A percentile compares a stretch with the other conserved stretches of the same genome.
These are phyloP conservation scores for Aspergillus amoenus DNA, from an alignment of 2,329 filamentous ascomycete species.

Conservation along the genomic window DNA sequence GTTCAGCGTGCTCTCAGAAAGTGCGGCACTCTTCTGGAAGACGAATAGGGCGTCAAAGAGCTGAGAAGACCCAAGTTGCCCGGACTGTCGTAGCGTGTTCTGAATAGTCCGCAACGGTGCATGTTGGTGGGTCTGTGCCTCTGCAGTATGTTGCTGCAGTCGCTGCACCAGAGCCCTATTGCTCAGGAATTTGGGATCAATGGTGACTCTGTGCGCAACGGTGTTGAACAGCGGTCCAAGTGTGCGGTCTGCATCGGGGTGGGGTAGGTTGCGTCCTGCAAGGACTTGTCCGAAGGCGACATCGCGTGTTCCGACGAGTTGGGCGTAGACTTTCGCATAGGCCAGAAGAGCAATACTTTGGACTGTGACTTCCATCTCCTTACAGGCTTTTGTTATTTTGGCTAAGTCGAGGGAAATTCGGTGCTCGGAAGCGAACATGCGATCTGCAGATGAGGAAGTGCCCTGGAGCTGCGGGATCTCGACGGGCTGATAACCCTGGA, in stretches of 20 bases:
- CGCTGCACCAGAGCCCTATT: slow-evolving; percentile 37
- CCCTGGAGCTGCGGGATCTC: slow-evolving; percentile 21
- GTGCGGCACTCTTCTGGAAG: slow-evolving; percentile 44
- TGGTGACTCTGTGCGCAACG: slow-evolving; percentile 44
- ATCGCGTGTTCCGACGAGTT: slow-evolving; percentile 31
- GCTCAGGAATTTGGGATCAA: slow-evolving; percentile 40
- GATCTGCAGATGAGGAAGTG: slow-evolving; percentile 2
- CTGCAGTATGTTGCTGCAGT: slow-evolving; percentile 47
- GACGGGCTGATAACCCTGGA: slow-evolving; percentile 22
- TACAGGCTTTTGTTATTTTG: slow-evolving; percentile 21
- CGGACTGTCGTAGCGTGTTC: slow-evolving; percentile 44
- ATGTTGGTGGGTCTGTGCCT: slow-evolving; percentile 50
- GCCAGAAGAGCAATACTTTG: slow-evolving; percentile 31
- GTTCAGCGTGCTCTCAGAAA: slow-evolving; percentile 10
- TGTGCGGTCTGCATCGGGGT: slow-evolving; percentile 47
- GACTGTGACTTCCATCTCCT: slow-evolving; percentile 28
- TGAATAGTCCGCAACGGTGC: slow-evolving; percentile 51
- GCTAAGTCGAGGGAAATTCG: slow-evolving; percentile 20
- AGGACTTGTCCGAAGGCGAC: slow-evolving; percentile 52
- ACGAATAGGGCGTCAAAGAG: slow-evolving; percentile 55
- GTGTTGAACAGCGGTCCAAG: slow-evolving; percentile 59
- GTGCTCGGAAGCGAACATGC: slow-evolving; percentile 21
- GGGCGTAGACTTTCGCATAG: slow-evolving; percentile 31
- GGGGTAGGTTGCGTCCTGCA: slow-evolving; percentile 51
- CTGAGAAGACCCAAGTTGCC: slow-evolving; percentile 28